phyloP scores from a whole-genome alignment of 495 filamentous ascomycete species.

The Aspergillus saccharolyticus region DNA sequence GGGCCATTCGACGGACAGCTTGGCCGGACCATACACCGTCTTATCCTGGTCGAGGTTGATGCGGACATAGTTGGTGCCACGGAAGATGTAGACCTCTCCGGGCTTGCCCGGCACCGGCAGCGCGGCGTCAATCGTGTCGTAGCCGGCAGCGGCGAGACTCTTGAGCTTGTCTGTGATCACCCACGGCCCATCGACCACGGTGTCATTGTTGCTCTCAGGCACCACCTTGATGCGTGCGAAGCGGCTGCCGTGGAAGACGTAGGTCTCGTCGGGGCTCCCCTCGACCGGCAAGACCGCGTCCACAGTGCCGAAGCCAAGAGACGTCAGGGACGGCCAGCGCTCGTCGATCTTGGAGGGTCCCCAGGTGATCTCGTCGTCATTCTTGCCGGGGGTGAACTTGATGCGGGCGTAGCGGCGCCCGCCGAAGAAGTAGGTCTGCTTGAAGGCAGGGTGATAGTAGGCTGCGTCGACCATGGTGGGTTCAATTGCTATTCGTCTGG shows the following conservation, averaged over 20 bases:
- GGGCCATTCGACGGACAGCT: slow-evolving; percentile 9
- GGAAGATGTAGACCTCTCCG: slow-evolving; percentile 14
- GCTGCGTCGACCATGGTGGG: slow-evolving; percentile 17
- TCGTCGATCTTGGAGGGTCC: slow-evolving; percentile 33
- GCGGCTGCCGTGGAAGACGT: slow-evolving; percentile 9
- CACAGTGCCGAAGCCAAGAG: slow-evolving; percentile 12
- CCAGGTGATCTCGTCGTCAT: slow-evolving; percentile 8
- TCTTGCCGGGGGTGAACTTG: slow-evolving; percentile 5
- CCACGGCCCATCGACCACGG: slow-evolving; percentile 6
- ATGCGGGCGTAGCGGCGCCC: slow-evolving; percentile 15
- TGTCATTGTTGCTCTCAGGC: slow-evolving; percentile 1
- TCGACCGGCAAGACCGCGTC: slow-evolving; percentile 10
- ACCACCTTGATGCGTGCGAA: slow-evolving; percentile 11
- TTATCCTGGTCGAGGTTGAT: slow-evolving; percentile 8
- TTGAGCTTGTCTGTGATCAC: slow-evolving; percentile 10
- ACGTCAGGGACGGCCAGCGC: slow-evolving; percentile 34
- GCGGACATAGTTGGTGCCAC: slow-evolving; percentile 11
- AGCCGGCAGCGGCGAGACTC: slow-evolving; percentile 7
- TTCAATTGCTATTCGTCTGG: too few relatives aligned
- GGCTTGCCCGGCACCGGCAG: slow-evolving; percentile 8
- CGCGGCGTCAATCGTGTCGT: slow-evolving; percentile 18
- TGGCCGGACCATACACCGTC: slow-evolving; percentile 10
- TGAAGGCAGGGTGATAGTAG: neutral
- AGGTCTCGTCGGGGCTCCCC: slow-evolving; percentile 5
- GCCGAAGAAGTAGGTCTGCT: slow-evolving; percentile 14